Base-by-base conservation (phyloP, 306 rosid genomes). In the Oemleria cerasiformis region DNA sequence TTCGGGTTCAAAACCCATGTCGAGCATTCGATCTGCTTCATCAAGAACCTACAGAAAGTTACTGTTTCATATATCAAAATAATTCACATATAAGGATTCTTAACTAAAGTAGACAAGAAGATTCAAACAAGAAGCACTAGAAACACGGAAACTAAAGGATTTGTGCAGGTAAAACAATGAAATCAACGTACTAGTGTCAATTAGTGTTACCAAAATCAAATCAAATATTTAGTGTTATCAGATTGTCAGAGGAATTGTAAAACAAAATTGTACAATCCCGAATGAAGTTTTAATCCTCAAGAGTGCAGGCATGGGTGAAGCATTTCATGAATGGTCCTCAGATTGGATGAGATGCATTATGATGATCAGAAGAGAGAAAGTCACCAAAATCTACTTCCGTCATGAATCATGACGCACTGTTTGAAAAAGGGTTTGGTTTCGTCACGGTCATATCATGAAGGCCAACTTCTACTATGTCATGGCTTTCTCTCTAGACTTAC, bases 11-110 rank as follows among this genome's bases (percentile, higher is more conserved):
- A 93, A 91, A 81, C 98, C 98, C 97, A 93, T 84, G 76, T 93
- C 97, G 71, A 93, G 96, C 98, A 93, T 93, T 80, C 96, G 84
- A 82, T 93, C 98, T 9, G 98, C 98, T 82, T 93, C 98, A 88
- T 93, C 98, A 77, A 93, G 97, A 56, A 93, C 97, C 98, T 93
- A 65, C 17, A 76, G 65, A 65, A 81, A 71, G 58, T 53, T 49
- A 68, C 50, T 56, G 69, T 39, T 36, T 49, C 41, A 23, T 45
- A 15, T 70, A 66, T 70, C 51, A 15, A 54, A 47, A 44, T 1
- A 15, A 0, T 44, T 12, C 44, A 41, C 45, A 17, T 21, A 50
- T 20, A 68, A 12, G 25, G 8, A 8, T 54, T 55, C 36, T 19
- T 34, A 20, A 9, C 56, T 36, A 16, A 51, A 68, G 48, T 20